Percentiles rank a stretch among this genome's conserved stretches.
These are phyloP conservation scores for Neonectria neomacrospora DNA, from an alignment of 2,329 filamentous ascomycete species.

Conservation along the genomic window DNA sequence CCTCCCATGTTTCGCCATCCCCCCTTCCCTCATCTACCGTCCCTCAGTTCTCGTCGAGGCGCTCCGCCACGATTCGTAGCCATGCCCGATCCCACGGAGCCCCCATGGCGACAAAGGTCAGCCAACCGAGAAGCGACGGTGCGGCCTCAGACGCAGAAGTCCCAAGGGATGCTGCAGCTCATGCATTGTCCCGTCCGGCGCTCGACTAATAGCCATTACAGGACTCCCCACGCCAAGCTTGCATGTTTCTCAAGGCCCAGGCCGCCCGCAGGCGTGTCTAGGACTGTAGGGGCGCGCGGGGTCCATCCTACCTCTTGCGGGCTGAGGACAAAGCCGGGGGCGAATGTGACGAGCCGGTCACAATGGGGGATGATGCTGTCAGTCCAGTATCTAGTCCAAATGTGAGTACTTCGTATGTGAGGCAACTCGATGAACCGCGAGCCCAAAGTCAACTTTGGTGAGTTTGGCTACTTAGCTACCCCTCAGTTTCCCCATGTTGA, in stretches of 20 bases:
- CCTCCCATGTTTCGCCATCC: slow-evolving; percentile 28
- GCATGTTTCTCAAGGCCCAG: neutral
- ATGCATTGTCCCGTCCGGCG: slow-evolving; percentile 1
- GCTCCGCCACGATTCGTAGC: slow-evolving; percentile 10
- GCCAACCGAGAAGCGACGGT: slow-evolving; percentile 7
- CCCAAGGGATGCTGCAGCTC: slow-evolving; percentile 1
- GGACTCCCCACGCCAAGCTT: slow-evolving; percentile 19
- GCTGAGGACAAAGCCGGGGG: slow-evolving; percentile 13
- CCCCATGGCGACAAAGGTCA: neutral
- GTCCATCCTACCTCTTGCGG: neutral
- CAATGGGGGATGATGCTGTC: slow-evolving; percentile 1
- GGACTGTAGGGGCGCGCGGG: slow-evolving; percentile 7
- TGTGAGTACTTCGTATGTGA: neutral
- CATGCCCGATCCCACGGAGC: slow-evolving; percentile 16
- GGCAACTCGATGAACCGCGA: slow-evolving; percentile 20
- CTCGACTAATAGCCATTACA: slow-evolving; percentile 20
- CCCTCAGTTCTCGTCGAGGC: slow-evolving; percentile 2
- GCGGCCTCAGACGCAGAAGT: slow-evolving; percentile 14
- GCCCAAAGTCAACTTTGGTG: slow-evolving; percentile 7
- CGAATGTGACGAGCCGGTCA: neutral
- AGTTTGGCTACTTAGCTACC: slow-evolving; percentile 28
- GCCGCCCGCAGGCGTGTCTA: no score
- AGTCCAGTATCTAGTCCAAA: neutral
- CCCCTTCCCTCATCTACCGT: slow-evolving; percentile 6
- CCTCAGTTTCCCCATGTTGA: slow-evolving; percentile 42